Base-by-base conservation (phyloP, 1,284 basidiomycete species). In the Melampsora larici-populina region DNA sequence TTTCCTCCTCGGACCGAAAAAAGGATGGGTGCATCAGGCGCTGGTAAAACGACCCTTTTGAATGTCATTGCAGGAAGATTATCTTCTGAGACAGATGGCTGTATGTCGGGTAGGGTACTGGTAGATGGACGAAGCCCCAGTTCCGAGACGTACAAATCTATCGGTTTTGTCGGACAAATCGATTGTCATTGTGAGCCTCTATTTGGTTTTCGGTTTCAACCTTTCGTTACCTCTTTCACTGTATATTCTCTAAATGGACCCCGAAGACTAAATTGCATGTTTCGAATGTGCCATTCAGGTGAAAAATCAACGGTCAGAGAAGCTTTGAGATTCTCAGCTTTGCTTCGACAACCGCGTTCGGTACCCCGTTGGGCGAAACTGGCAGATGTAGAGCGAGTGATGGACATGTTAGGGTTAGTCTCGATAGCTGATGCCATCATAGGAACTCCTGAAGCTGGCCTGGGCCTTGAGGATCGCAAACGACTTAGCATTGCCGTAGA, bases 21-120 rank as follows among this genome's bases (percentile, higher is more conserved):
- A 60, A 77, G 75, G 21, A 78, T 78, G 75, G 75, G 75, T n/a
- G 75, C 67, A 65, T 78, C 75, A 15, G 75, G 75, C 15, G 40
- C 75, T 7, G 75, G 75, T 6, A 78, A 78, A 24, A 78, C 75
- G 8, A 78, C 75, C 13, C 26, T 78, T 18, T 58, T 78, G 49
- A 78, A 78, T 33, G 62, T 67, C 15, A 60, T 78, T 31, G 67
- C 75, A 8, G 75, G 68, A 26, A 36, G 75, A 58, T 9, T 65
- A n/a, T 31, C 15, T 2, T 26, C 24, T 24, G 55, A 24, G n/a
- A 51, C 13, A n/a, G 68, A 51, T 60, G 66, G 48, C 67, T 46
- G 48, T 1, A 29, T 78, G 26, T 69, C 65, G 1, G 75, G 75
- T 60, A 58, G 62, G n/a, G n/a, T 78, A 6, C 36, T 78, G 26